Evolutionary conservation across 1,284 basidiomycete genomes (phyloP).

Genomic region (Sphagnurus paluster): DNA sequence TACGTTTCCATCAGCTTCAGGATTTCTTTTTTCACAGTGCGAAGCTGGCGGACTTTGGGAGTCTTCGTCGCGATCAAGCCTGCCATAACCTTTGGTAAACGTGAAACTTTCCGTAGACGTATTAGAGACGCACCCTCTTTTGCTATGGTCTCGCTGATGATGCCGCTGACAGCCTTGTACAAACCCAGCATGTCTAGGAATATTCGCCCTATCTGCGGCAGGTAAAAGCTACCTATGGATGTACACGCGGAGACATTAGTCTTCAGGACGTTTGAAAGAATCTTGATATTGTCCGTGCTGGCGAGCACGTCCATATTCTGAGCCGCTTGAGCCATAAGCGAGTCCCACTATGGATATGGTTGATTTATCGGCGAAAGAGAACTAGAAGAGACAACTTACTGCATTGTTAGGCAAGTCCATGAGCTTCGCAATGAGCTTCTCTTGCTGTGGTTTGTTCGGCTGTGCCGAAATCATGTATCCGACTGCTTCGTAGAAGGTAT

Average conservation of each 20-base stretch:
- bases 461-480: slow-evolving; percentile 99
- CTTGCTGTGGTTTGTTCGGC: slow-evolving; percentile 96
- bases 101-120: background rate
- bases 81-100: slow-evolving; percentile 27
- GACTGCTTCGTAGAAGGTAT: slow-evolving; percentile 97
- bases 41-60: slow-evolving; percentile 91
- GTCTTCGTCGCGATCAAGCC: slow-evolving; percentile 96
- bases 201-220: slow-evolving; percentile 94
- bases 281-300: slow-evolving; percentile 95
- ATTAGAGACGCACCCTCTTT: slow-evolving; percentile 64
- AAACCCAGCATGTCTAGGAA: slow-evolving; percentile 99
- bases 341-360: slow-evolving; percentile 78
- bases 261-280: slow-evolving; percentile 96
- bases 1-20: slow-evolving; percentile 97
- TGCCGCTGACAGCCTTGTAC: slow-evolving; percentile 97
- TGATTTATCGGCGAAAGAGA: background rate
- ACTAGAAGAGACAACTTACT: slow-evolving; percentile 43
- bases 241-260: slow-evolving; percentile 98
- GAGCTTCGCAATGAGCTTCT: slow-evolving; percentile 91
- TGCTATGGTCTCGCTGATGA: slow-evolving; percentile 93
- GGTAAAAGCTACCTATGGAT: slow-evolving; percentile 96
- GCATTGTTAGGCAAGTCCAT: slow-evolving; percentile 99
- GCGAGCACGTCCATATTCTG: slow-evolving; percentile 92
- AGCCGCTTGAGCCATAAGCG: slow-evolving; percentile 94
- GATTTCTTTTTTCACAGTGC: slow-evolving; percentile 99